Evolutionary conservation across 768 basidiomycete species (phyloP), one percentile per base, ranked within the genome.

Genomic region (Tylopilus felleus): DNA sequence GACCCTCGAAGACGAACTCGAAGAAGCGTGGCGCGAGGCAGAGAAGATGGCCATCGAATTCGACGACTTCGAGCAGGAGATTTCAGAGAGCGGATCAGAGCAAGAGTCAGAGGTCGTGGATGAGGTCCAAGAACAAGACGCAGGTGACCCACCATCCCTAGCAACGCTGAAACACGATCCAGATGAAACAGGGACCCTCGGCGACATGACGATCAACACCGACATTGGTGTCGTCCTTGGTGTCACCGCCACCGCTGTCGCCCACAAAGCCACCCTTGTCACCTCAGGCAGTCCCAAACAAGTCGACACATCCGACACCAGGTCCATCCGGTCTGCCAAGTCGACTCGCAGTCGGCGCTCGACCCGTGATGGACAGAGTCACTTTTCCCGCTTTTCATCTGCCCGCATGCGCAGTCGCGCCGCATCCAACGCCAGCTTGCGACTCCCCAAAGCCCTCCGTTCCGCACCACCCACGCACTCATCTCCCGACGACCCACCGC

Each of bases 21-120:
- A 86, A 45, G 90, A 92, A 49, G 90, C 89, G 0, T 92, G 90
- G 90, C 77, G 77, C 44, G 83, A 85, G 54, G 90, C 88, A 3
- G 85, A 89, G 60, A 80, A 79, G 39, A 74, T 90, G 60, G 90
- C 89, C 1, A 67, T 74, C 48, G 86, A 90, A 65, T 77, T 90
- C 62, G 88, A 92, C 65, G 81, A 81, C 40, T 66, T 82, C 47
- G 82, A 85, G 49, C 68, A 56, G 4, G 65, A 58, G 16, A 59
- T 61, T 22, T 57, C 65, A 23, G 72, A 62, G 22, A 63, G 53
- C 19, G 66, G 58, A 12, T 41, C 45, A 7, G 62, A 57, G 10
- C 60, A 36, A 4, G 57, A 5, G 2, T 53, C 55, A 5, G 58
- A 19, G 3, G 21, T 22, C 31, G 5, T 22, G 21, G 31, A 47